A percentile compares a stretch with the other conserved stretches of the same genome.
Conservation (phyloP, 2,329 filamentous ascomycete genomes). For the Clonostachys byssicola region DNA sequence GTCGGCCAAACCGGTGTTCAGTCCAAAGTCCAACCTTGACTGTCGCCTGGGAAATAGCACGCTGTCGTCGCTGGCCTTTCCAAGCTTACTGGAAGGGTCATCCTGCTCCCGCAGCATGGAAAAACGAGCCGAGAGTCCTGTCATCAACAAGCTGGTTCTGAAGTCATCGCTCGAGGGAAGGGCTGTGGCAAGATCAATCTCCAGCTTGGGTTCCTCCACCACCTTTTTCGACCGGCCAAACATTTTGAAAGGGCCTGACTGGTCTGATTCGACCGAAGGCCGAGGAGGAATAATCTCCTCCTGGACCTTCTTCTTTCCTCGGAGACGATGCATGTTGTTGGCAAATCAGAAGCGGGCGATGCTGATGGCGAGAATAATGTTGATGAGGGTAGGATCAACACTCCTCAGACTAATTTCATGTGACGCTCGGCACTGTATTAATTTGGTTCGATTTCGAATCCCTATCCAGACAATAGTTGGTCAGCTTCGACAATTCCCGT, state of each 20-base stretch:
- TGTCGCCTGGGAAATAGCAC: conserved; percentile 80
- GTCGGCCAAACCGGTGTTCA: conserved; percentile 60
- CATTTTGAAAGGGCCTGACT: conserved; percentile 44
- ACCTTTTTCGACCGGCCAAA: conserved; percentile 54
- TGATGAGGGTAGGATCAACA: background rate
- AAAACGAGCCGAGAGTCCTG: conserved; percentile 88
- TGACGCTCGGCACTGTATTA: background rate
- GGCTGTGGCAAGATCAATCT: conserved; percentile 69
- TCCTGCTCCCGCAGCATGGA: conserved; percentile 96
- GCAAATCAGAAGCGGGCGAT: background rate
- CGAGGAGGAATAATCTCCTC: conserved; percentile 40
- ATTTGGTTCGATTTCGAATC: too few species aligned
- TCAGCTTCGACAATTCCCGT: too few species aligned
- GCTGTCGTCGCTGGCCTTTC: conserved; percentile 93
- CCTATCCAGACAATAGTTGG: too few species aligned
- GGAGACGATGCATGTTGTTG: conserved; percentile 72
- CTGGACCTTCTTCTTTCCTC: conserved; percentile 67
- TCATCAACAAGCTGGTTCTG: conserved; percentile 93
- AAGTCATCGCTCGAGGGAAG: conserved; percentile 86
- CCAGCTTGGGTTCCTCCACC: conserved; percentile 54
- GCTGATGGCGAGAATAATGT: background rate
- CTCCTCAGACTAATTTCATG: background rate
- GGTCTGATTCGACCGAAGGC: conserved; percentile 51
- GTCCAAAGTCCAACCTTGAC: conserved; percentile 72
- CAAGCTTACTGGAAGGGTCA: conserved; percentile 81